Conservation (phyloP, 2,329 filamentous ascomycete species). For the Aspergillus nomiae region DNA sequence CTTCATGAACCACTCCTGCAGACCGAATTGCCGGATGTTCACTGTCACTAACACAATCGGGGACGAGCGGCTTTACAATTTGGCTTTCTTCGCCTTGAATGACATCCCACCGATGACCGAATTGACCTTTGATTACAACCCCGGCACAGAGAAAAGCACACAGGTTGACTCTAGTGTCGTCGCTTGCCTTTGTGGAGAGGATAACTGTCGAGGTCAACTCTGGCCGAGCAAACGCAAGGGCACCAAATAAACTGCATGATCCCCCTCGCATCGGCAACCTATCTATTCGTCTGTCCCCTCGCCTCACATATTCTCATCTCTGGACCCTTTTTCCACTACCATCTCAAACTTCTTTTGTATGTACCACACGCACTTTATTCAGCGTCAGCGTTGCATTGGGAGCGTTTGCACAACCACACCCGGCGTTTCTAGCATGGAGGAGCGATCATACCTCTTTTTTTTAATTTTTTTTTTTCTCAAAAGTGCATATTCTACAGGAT, state of each 20-base stretch:
- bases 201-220: slow-evolving; percentile 46
- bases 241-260: slow-evolving; percentile 14
- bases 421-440: background rate
- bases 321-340: background rate
- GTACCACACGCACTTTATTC: background rate
- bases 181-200: slow-evolving; percentile 47
- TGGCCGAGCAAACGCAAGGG: slow-evolving; percentile 45
- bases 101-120: slow-evolving; percentile 47
- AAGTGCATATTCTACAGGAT: background rate
- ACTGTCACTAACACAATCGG: slow-evolving; percentile 44
- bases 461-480: background rate
- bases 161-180: slow-evolving; percentile 41
- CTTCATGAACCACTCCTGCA: slow-evolving; percentile 53
- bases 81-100: slow-evolving; percentile 50
- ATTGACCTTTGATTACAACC: slow-evolving; percentile 52
- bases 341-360: background rate
- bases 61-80: slow-evolving; percentile 45
- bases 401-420: background rate
- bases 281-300: background rate
- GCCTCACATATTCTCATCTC: background rate
- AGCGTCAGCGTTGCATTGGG: slow-evolving; percentile 2
- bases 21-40: slow-evolving; percentile 49
- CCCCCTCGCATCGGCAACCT: too few relatives aligned
- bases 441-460: background rate
- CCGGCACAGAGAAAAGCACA: slow-evolving; percentile 26